Evolutionary conservation across 352 stramenopile species (phyloP), one percentile per base, ranked within the genome.

Genomic region (Globisporangium takayamanum): DNA sequence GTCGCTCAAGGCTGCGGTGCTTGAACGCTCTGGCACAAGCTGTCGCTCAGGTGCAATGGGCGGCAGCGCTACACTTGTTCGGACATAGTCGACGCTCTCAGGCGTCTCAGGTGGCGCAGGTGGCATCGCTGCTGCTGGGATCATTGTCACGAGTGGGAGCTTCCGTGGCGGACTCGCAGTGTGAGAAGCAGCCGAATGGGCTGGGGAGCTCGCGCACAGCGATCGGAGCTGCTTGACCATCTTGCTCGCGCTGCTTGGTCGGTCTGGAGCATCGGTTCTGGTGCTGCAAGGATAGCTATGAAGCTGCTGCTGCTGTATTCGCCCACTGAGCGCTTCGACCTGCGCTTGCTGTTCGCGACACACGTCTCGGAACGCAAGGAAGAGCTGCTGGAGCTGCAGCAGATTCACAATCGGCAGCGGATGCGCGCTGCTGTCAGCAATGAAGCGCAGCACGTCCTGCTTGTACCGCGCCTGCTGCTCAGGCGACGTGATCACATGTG

Each of bases 221-320:
- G 67, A 66, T n/a, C 78, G 73, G 26, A 88, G 59, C 44, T 84
- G 75, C n/a, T 59, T 54, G n/a, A 85, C 73, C 63, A 82, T 72
- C 36, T 76, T 77, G 63, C 75, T 85, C 36, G 62, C 61, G 5
- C 15, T 64, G 67, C 58, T n/a, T 58, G 26, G 39, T 47, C 42
- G 57, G 8, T 42, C 10, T 8, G 5, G 10, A 15, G n/a, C 15
- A 26, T 37, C 12, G n/a, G 16, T n/a, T 14, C 30, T 39, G 28
- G 8, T 37, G 45, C 18, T 53, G 20, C 20, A 33, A 10, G 18
- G 14, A 46, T 1, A 12, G 45, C 18, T 26, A 30, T n/a, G 48
- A 50, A 33, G 33, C 7, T 39, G 30, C n/a, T 58, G 50, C 25
- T 46, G 28, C 4, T 33, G 33, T 57, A 37, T 59, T 62, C 14